A percentile compares a stretch with the other conserved stretches of the same genome.
These are phyloP conservation scores for Penicillium ochrochloron DNA, from an alignment of 495 filamentous ascomycete genomes.

Conservation along the genomic window DNA sequence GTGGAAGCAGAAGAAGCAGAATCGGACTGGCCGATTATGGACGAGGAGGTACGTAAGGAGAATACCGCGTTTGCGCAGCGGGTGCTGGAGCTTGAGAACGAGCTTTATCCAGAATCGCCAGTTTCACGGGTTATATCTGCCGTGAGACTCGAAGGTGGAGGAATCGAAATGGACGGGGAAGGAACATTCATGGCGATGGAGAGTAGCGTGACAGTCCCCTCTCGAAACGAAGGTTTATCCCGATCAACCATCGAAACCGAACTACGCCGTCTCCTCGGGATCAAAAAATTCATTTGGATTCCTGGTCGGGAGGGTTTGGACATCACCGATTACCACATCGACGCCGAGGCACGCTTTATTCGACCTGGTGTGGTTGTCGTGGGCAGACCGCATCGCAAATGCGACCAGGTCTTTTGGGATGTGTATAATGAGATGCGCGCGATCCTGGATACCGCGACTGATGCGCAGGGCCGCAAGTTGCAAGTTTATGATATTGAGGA, in stretches of 20 bases:
- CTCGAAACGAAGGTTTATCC: constrained; percentile 35
- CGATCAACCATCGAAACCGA: constrained; percentile 31
- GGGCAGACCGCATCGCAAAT: constrained; percentile 27
- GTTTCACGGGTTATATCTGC: constrained; percentile 27
- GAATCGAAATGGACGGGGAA: constrained; percentile 42
- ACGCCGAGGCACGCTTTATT: constrained; percentile 39
- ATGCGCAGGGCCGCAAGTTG: constrained; percentile 35
- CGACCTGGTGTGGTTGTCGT: constrained; percentile 41
- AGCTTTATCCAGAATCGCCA: neutral
- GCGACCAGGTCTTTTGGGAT: constrained; percentile 29
- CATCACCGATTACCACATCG: constrained; percentile 42
- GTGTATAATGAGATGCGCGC: constrained; percentile 37
- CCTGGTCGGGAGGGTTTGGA: constrained; percentile 38
- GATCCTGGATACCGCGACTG: constrained; percentile 27
- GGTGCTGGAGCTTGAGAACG: constrained; percentile 31
- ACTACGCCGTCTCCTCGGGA: constrained; percentile 30
- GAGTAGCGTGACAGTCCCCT: constrained; percentile 37
- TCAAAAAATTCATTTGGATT: constrained; percentile 41
- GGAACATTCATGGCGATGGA: constrained; percentile 43
- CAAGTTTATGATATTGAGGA: constrained; percentile 37
- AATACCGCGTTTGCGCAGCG: constrained; percentile 35
- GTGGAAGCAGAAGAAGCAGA: neutral
- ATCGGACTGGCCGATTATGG: constrained; percentile 30
- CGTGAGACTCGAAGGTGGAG: constrained; percentile 39
- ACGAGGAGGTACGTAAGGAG: constrained; percentile 19